phyloP scores from a whole-genome alignment of 306 rosid species.

The Cicer arietinum region DNA sequence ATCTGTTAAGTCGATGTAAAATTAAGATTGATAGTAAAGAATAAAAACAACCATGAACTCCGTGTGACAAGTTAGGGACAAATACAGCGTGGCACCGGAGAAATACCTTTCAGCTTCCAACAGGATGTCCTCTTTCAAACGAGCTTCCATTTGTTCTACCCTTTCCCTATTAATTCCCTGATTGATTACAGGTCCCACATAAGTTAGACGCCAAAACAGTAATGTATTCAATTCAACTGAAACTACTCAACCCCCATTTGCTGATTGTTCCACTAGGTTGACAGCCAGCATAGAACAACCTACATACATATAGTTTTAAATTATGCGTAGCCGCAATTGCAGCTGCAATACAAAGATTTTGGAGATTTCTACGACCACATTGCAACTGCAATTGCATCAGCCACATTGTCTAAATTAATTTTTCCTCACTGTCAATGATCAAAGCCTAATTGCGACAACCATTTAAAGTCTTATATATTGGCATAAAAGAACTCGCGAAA shows the following conservation, averaged over 20 bases:
- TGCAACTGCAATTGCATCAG: neutral
- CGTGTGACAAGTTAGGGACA: slow-evolving; percentile 2
- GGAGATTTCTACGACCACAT: too few relatives aligned
- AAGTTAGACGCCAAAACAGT: slow-evolving; percentile 10
- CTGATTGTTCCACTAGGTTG: neutral
- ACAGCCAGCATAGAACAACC: neutral
- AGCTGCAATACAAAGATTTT: neutral
- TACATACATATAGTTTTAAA: neutral
- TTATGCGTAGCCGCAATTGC: neutral
- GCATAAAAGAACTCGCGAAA: neutral
- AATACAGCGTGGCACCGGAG: slow-evolving; percentile 24
- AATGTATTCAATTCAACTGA: slow-evolving; percentile 26
- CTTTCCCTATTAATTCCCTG: slow-evolving; percentile 88
- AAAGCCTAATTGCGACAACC: neutral
- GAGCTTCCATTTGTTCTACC: slow-evolving; percentile 92
- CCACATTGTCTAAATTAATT: neutral
- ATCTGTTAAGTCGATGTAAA: slow-evolving; percentile 59
- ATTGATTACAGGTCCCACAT: slow-evolving; percentile 37
- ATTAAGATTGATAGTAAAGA: slow-evolving; percentile 24
- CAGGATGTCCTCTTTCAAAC: slow-evolving; percentile 79
- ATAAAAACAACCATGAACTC: slow-evolving; percentile 16
- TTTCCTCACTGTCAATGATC: neutral
- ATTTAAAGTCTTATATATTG: neutral
- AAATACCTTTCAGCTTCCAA: slow-evolving; percentile 84
- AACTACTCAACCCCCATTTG: slow-evolving; percentile 36